phyloP scores from a whole-genome alignment of 176 grass and related monocot species.

The Carex myosuroides region DNA sequence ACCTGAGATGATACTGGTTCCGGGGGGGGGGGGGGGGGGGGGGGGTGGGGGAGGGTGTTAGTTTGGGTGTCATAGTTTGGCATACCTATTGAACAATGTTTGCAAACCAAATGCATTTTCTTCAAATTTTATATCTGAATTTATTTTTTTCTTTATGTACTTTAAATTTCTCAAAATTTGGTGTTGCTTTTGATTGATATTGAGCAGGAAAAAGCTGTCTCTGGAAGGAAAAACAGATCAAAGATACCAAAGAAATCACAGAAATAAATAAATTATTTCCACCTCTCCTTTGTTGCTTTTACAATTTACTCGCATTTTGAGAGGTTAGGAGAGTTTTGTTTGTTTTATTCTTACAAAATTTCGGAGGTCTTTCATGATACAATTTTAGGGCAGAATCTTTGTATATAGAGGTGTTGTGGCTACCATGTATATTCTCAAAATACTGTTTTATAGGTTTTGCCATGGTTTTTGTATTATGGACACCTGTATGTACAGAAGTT shows the following conservation, averaged over 20 bases:
- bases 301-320: background rate
- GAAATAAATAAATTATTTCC: conserved; percentile 28
- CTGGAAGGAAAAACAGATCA: conserved; percentile 23
- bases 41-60: background rate
- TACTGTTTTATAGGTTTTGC: background rate
- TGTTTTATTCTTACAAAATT: background rate
- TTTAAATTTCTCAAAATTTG: background rate
- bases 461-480: background rate
- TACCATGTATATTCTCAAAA: background rate
- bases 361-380: background rate
- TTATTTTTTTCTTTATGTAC: background rate
- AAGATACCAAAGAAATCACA: conserved; percentile 50
- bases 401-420: conserved; percentile 1
- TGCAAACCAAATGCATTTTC: background rate
- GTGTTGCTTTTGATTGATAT: background rate
- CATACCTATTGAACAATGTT: background rate
- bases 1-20: too few species aligned
- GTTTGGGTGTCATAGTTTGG: too few species aligned
- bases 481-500: background rate
- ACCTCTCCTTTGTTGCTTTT: background rate
- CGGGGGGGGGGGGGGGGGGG: background rate
- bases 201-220: conserved; percentile 35
- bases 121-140: background rate
- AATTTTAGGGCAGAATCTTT: background rate
- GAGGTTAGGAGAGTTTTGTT: conserved; percentile 2